These are phyloP conservation scores for Chlamydomonas reinhardtii DNA, from an alignment of 163 green algal genomes.

Conservation along the genomic window DNA sequence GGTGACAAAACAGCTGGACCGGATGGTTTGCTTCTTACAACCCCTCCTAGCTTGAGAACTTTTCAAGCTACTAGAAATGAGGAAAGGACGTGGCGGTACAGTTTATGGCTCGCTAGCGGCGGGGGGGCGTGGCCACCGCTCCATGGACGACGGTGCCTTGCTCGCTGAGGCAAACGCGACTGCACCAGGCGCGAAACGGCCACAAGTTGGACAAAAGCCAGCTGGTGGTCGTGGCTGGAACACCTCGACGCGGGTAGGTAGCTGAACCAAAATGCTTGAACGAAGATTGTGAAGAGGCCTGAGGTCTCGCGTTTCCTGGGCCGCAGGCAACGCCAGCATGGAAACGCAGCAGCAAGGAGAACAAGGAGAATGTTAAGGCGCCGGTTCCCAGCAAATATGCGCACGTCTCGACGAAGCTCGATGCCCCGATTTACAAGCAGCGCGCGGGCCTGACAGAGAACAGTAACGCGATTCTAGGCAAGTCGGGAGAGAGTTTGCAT, in stretches of 20 bases:
- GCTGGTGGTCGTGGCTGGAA: conserved; percentile 16
- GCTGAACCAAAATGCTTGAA: not conserved
- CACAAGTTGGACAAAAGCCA: too few relatives aligned
- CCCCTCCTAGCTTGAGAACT: too few relatives aligned
- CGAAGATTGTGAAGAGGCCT: not conserved
- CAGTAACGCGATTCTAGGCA: not conserved
- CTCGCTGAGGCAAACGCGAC: too few relatives aligned
- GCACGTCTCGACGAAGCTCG: conserved; percentile 16
- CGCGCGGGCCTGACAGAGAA: not conserved
- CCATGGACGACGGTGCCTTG: too few relatives aligned
- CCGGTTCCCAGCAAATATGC: not conserved
- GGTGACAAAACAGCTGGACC: too few relatives aligned
- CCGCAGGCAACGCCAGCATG: conserved; percentile 1
- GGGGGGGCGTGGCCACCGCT: too few relatives aligned
- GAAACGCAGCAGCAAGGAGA: conserved; percentile 8
- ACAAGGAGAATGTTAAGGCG: conserved; percentile 26
- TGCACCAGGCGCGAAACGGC: too few relatives aligned
- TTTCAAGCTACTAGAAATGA: too few relatives aligned
- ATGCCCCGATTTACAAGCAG: conserved; percentile 10
- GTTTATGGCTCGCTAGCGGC: too few relatives aligned
- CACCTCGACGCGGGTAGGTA: conserved; percentile 8
- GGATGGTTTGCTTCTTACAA: too few relatives aligned
- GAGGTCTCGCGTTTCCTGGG: not conserved
- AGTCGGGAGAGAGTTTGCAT: too few relatives aligned
- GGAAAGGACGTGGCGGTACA: too few relatives aligned